Percentiles rank a stretch among this genome's conserved stretches.
Conservation (phyloP, 2,329 filamentous ascomycete species). For the Karstenula rhodostoma region DNA sequence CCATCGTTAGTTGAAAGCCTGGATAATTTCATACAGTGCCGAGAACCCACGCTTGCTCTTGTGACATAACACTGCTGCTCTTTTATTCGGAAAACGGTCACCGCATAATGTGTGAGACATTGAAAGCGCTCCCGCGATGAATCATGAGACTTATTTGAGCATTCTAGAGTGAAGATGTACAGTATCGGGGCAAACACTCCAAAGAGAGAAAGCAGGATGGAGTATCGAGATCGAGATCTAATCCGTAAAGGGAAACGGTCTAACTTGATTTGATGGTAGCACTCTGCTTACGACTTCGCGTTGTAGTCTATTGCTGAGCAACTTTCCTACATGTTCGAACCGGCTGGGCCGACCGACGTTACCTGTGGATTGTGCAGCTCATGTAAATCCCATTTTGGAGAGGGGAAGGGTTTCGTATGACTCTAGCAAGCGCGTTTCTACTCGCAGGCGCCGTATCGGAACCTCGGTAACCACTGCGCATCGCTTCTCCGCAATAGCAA, state of each 20-base stretch:
- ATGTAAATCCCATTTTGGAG: not conserved
- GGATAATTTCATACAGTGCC: too few species aligned
- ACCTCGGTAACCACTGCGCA: not conserved
- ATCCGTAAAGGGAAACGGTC: not conserved
- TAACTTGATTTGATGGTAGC: not conserved
- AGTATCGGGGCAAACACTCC: too few species aligned
- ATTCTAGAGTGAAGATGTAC: too few species aligned
- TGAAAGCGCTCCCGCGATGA: too few species aligned
- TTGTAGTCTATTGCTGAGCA: not conserved
- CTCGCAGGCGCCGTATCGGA: not conserved
- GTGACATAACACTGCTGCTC: too few species aligned
- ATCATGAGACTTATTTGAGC: too few species aligned
- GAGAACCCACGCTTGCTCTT: too few species aligned
- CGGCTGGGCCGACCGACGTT: not conserved
- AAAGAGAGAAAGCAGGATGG: too few species aligned
- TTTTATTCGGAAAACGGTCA: too few species aligned
- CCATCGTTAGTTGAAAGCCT: too few species aligned
- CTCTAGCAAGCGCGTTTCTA: not conserved
- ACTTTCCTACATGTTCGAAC: not conserved
- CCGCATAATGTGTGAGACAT: too few species aligned
- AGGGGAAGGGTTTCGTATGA: not conserved
- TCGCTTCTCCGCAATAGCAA: not conserved
- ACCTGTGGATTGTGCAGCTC: not conserved
- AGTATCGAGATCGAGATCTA: not conserved
- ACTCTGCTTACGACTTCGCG: not conserved